Evolutionary conservation across 495 filamentous ascomycete species (phyloP), one percentile per base, ranked within the genome.

Genomic region (Neurospora tetrasperma): DNA sequence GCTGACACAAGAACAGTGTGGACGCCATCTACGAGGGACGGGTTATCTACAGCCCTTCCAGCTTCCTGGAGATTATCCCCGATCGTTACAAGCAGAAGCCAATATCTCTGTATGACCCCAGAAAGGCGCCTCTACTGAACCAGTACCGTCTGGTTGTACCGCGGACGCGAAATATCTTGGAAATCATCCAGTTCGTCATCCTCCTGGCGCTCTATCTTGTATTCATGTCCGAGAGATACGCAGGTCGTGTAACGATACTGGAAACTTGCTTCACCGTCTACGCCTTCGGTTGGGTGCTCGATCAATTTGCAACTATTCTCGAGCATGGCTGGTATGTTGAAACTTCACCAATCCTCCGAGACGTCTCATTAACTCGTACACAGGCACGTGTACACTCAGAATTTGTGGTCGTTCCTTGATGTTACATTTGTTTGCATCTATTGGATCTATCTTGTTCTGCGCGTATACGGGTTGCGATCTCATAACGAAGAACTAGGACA

Each of bases 371-470:
- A 46, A 75, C 27, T 40, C 20, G 18, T 5, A 42, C 8, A 40
- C 31, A 92, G 90, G 90, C 84, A 87, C 68, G 91, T 93, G 8
- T 92, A 92, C 76, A 91, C 90, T 6, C 89, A 93, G 76, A 92
- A 93, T 75, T 84, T 93, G 23, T 93, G 91, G 91, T 91, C 91
- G 0, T 93, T 93, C 78, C 85, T 93, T 16, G 91, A 93, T 75
- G 85, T 91, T 41, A 88, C 86, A 23, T 93, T 93, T 77, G 84
- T 86, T 31, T 27, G 81, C 68, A 88, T 92, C 35, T 93, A 90
- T 77, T 80, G 83, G 73, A 75, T 82, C 71, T 93, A 92, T 77
- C 78, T 92, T 11, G 70, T 84, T 48, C 75, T 92, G 27, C 89
- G 91, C 23, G 75, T 91, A 3, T 86, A 90, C 76, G 88, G 86